Percentiles rank a stretch among this genome's conserved stretches.
Conservation (phyloP, 2,329 filamentous ascomycete species). For the Triangularia setosa region DNA sequence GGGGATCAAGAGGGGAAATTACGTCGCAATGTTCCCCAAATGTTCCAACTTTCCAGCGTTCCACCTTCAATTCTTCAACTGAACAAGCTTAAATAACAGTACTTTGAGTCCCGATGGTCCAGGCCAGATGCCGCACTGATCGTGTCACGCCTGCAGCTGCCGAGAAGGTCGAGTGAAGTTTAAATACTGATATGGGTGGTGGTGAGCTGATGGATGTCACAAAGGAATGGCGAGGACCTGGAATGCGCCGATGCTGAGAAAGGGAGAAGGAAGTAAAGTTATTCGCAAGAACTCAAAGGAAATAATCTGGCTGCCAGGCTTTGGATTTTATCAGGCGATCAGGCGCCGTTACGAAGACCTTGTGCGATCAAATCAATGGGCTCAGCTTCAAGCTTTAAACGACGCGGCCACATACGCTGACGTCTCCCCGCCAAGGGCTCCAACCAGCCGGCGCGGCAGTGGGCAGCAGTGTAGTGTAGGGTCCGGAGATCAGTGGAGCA, state of each 20-base stretch:
- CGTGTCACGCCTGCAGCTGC: neutral
- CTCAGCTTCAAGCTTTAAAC: neutral
- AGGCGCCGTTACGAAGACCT: neutral
- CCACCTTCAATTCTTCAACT: neutral
- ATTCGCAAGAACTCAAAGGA: neutral
- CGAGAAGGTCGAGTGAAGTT: neutral
- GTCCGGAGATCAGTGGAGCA: conserved; percentile 12
- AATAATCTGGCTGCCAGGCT: neutral
- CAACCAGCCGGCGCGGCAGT: neutral
- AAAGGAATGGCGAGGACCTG: neutral
- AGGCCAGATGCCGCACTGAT: neutral
- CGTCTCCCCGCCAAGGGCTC: conserved; percentile 9
- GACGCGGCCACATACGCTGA: conserved; percentile 13
- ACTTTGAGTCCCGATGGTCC: neutral
- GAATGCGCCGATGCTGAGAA: neutral
- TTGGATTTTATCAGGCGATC: neutral
- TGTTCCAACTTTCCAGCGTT: neutral
- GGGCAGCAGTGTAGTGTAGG: neutral
- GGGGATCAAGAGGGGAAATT: neutral
- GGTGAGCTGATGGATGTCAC: neutral
- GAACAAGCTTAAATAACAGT: no score
- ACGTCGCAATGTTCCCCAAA: neutral
- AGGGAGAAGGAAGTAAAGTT: neutral
- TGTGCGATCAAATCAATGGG: neutral
- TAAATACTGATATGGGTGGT: neutral